A percentile compares a stretch with the other conserved stretches of the same genome.
Evolutionary conservation across 345 rosid species (phyloP).

Genomic region (Lepidium africanum): DNA sequence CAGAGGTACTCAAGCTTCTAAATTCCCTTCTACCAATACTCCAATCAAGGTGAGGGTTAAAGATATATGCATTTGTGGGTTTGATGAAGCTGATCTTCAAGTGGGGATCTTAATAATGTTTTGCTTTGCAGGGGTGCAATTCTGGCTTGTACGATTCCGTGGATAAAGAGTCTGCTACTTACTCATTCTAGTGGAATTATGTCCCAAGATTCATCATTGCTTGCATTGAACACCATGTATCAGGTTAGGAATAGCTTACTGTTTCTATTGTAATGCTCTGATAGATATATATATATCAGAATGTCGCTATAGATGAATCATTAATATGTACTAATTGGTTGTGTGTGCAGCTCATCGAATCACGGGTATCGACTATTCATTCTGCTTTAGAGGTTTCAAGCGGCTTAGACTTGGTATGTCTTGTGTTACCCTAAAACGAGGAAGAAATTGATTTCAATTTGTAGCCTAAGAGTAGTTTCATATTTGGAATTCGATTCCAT

Average conservation of each 20-base stretch:
- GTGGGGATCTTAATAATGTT: neutral
- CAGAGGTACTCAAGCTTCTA: slow-evolving; percentile 74
- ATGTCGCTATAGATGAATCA: neutral
- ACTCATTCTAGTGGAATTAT: slow-evolving; percentile 78
- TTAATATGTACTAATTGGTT: slow-evolving; percentile 1
- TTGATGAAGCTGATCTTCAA: neutral
- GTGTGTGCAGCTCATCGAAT: slow-evolving; percentile 64
- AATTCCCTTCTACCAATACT: slow-evolving; percentile 64
- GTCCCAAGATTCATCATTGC: slow-evolving; percentile 77
- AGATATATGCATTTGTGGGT: neutral
- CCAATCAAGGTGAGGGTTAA: slow-evolving; percentile 56
- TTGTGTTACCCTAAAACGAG: neutral
- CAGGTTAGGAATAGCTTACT: slow-evolving; percentile 45
- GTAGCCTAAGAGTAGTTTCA: neutral
- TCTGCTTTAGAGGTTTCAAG: slow-evolving; percentile 69
- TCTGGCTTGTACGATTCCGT: slow-evolving; percentile 75
- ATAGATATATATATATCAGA: neutral
- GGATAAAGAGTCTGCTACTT: slow-evolving; percentile 76
- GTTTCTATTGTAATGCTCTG: neutral
- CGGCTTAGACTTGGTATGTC: slow-evolving; percentile 43
- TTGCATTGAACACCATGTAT: slow-evolving; percentile 65
- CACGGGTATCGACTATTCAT: slow-evolving; percentile 63
- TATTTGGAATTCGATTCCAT: neutral
- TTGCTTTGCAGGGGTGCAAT: slow-evolving; percentile 72
- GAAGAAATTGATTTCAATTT: neutral